Evolutionary conservation across 2,329 filamentous ascomycete species (phyloP), one percentile per base, ranked within the genome.

Genomic region (Geosmithia flava): DNA sequence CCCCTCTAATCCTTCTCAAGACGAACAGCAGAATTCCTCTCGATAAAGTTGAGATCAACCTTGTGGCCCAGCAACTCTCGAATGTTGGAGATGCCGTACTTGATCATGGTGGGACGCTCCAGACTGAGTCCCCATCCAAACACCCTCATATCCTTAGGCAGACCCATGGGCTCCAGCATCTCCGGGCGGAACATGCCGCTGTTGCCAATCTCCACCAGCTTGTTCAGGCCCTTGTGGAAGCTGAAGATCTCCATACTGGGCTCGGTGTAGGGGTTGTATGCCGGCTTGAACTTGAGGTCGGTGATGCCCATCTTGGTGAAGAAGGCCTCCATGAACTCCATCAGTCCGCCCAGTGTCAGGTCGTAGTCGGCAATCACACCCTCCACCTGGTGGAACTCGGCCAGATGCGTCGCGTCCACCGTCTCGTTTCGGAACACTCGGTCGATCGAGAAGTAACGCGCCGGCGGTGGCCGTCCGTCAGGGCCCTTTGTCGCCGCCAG

Each of bases 381-480:
- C 69, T 98, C 93, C 33, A 97, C 87, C 64, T 98, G 93, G 70
- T 98, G 93, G 76, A 98, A 98, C 67, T 98, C 93, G 40, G 89
- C 90, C 60, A 98, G 69, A 73, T 98, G 93, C 8, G 93, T 98
- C 15, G 90, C 90, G 61, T 98, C 93, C 50, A 98, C 90, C 2
- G 88, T 88, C 69, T 98, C 93, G 67, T 98, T 98, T 55, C 88
- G 81, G 83, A 98, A 98, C 52, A 98, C 93, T 48, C 93, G 82
- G 68, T 98, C 93, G 63, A 98, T 98, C 52, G 88, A 95, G 74
- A 98, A 98, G 73, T 95, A 97, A 52, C 90, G 83, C n/a, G 88
- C 89, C 37, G 80, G 76, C 16, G 75, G 77, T 44, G 76, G 75
- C 47, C 72, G 70, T 44, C 79, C 78, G 57, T 81, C 76, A 5